These are phyloP conservation scores for Tylopilus orsonianus DNA, from an alignment of 1,284 basidiomycete genomes.

Conservation along the genomic window DNA sequence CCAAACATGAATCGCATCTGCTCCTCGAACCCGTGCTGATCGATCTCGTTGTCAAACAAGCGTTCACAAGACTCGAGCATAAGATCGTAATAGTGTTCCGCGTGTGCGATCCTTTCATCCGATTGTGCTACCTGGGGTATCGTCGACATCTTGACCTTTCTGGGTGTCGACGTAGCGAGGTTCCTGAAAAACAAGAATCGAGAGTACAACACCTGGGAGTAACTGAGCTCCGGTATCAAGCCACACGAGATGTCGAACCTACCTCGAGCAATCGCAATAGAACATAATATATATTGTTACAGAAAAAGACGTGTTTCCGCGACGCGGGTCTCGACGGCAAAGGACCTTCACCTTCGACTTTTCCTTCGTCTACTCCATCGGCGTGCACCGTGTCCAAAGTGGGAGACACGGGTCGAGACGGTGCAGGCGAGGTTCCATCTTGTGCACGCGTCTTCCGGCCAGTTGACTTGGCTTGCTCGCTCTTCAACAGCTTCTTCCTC, in stretches of 20 bases:
- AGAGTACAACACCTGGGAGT: slow-evolving; percentile 75
- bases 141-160: slow-evolving; percentile 35
- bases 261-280: slow-evolving; percentile 86
- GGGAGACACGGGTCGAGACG: slow-evolving; percentile 50
- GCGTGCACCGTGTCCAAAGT: slow-evolving; percentile 45
- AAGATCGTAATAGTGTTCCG: slow-evolving; percentile 76
- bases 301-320: slow-evolving; percentile 74
- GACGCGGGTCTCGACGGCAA: slow-evolving; percentile 29
- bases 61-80: slow-evolving; percentile 87
- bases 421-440: slow-evolving; percentile 35
- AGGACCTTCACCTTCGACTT: slow-evolving; percentile 25
- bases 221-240: slow-evolving; percentile 2
- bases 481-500: slow-evolving; percentile 74
- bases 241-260: slow-evolving; percentile 22
- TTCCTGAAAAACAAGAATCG: slow-evolving; percentile 82
- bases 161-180: slow-evolving; percentile 49
- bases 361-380: slow-evolving; percentile 31
- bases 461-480: slow-evolving; percentile 72
- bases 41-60: slow-evolving; percentile 91
- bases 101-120: slow-evolving; percentile 32
- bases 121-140: slow-evolving; percentile 13
- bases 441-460: slow-evolving; percentile 58
- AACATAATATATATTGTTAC: slow-evolving; percentile 87
- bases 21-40: slow-evolving; percentile 87
- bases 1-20: slow-evolving; percentile 91